Conservation (phyloP, 768 basidiomycete genomes). For the Leucocoprinus leucothites region DNA sequence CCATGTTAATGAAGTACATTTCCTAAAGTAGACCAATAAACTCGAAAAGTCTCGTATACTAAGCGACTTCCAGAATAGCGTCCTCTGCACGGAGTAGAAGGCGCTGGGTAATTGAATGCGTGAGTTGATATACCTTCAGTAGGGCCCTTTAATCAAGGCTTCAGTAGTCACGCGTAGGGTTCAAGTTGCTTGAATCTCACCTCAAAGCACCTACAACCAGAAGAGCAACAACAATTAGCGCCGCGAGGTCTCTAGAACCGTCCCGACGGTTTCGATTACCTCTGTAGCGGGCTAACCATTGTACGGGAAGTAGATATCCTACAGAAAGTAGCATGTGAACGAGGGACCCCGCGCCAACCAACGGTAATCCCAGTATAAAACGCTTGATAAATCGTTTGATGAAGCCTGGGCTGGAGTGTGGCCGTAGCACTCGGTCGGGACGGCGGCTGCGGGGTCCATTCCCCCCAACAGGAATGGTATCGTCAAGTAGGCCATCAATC, state of each 20-base stretch:
- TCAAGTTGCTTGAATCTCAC: conserved; percentile 31
- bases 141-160: conserved; percentile 47
- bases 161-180: background rate
- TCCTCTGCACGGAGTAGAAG: conserved; percentile 72
- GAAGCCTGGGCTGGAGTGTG: conserved; percentile 38
- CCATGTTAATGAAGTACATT: conserved; percentile 6
- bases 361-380: conserved; percentile 74
- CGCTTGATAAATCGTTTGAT: conserved; percentile 58
- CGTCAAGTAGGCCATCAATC: conserved; percentile 36
- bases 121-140: conserved; percentile 65
- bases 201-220: conserved; percentile 61
- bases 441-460: conserved; percentile 10
- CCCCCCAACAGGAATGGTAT: conserved; percentile 21
- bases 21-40: background rate
- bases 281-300: conserved; percentile 66
- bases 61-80: conserved; percentile 71
- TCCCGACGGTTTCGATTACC: conserved; percentile 52
- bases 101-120: conserved; percentile 55
- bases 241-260: conserved; percentile 58
- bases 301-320: conserved; percentile 63
- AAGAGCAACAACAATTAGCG: conserved; percentile 60
- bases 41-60: conserved; percentile 13
- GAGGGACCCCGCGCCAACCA: conserved; percentile 74
- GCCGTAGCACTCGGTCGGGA: conserved; percentile 17
- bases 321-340: conserved; percentile 68